These are phyloP conservation scores for Bretziella fagacearum DNA, from an alignment of 2,329 filamentous ascomycete genomes.

Conservation along the genomic window DNA sequence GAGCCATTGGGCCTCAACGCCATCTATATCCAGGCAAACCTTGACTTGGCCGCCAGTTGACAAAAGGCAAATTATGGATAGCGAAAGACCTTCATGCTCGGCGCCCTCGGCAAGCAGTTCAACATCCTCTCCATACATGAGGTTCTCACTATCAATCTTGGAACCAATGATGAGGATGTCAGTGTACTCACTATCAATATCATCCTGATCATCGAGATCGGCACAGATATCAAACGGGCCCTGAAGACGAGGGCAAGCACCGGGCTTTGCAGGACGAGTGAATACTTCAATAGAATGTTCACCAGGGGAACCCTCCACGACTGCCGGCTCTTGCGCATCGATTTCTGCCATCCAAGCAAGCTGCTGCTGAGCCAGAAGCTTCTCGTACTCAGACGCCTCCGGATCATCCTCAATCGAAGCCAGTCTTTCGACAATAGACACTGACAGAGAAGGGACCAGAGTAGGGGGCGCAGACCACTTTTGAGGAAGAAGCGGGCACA, in stretches of 20 bases:
- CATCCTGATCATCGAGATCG: constrained; percentile 39
- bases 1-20: constrained; percentile 49
- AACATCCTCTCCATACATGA: constrained; percentile 49
- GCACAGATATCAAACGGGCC: constrained; percentile 43
- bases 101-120: constrained; percentile 39
- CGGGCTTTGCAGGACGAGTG: constrained; percentile 38
- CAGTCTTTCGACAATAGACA: constrained; percentile 63
- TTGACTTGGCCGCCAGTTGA: constrained; percentile 44
- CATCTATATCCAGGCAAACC: constrained; percentile 44
- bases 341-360: constrained; percentile 51
- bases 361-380: constrained; percentile 44
- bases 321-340: constrained; percentile 42
- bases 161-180: constrained; percentile 47
- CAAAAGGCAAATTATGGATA: constrained; percentile 42
- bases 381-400: constrained; percentile 33
- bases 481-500: constrained; percentile 76
- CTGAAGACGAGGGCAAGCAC: constrained; percentile 41
- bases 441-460: constrained; percentile 64
- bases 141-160: constrained; percentile 40
- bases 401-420: constrained; percentile 45
- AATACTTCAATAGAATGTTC: constrained; percentile 39
- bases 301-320: constrained; percentile 32
- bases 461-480: constrained; percentile 68
- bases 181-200: constrained; percentile 37
- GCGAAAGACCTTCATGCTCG: constrained; percentile 42